Base-by-base conservation (phyloP, 2,329 filamentous ascomycete species). In the Cladosporium sp. region DNA sequence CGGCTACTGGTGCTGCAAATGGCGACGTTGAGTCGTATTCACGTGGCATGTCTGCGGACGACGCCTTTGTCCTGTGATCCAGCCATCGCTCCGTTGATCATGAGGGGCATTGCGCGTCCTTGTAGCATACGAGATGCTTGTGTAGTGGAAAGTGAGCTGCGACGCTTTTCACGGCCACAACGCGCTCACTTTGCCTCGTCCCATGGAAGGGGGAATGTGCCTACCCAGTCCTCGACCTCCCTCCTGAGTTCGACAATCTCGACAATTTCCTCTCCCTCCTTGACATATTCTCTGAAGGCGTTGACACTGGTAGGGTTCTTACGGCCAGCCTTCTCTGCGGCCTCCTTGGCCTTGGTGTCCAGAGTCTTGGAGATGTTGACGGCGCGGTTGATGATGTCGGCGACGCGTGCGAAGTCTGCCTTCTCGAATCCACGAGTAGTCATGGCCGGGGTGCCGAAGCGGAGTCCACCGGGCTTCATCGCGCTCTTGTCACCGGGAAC, bases 391-490 rank as follows among this genome's bases (percentile, higher is more conserved):
- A 96, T 89, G 63, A 95, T 90, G 69, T 91, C 88, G 14, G 90
- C 91, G 14, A 96, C 90, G 15, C 89, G 84, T 57, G 85, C 84
- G 76, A 97, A 99, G 76, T 99, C 94, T 58, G 88, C 86, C 69
- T 92, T 87, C 66, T 83, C 84, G 74, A 99, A 93, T n/a, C 93
- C 94, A 61, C 94, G 86, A 17, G 91, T 96, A 20, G 94, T 97
- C 94, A 99, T 99, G 66, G 94, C 94, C 0, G 94, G 94, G 0
- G 93, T 94, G 58, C 94, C 94, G 78, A 99, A 92, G 65, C 94
- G 88, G 64, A 99, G 82, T 64, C 94, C 94, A 65, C 93, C 93
- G 14, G 94, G 94, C 64, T 93, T 90, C 71, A 99, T 84, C 1
- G 94, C 94, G 0, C 92, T 96, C 72, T 88, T 90, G 77, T 99